Evolutionary conservation across 179 eudicot genomes (phyloP).

Genomic region (Pouteria campechiana): DNA sequence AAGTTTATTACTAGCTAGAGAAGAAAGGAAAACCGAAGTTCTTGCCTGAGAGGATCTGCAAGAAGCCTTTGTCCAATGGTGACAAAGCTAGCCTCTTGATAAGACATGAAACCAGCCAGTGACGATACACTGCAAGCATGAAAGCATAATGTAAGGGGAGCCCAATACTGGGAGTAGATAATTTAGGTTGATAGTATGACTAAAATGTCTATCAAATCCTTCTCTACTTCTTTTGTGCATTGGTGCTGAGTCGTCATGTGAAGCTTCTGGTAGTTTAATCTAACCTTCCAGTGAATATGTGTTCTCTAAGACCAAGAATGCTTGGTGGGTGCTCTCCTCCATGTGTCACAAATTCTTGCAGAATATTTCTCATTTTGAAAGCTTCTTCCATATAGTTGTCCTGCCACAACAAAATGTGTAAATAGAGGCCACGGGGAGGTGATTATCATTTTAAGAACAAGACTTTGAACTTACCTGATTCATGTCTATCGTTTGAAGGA

Average conservation of each 20-base stretch:
- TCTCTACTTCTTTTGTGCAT: no score
- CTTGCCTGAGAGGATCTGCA: constrained; percentile 91
- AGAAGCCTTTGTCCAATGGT: constrained; percentile 95
- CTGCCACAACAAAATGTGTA: constrained; percentile 21
- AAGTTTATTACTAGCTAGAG: no score
- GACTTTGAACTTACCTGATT: constrained; percentile 62
- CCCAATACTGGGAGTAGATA: background rate
- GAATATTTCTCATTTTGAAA: constrained; percentile 76
- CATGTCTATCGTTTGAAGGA: constrained; percentile 98
- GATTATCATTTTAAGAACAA: background rate
- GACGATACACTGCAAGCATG: constrained; percentile 74
- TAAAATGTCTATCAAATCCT: background rate
- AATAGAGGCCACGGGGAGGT: constrained; percentile 4
- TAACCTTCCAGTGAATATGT: constrained; percentile 99
- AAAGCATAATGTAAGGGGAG: background rate
- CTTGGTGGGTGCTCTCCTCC: constrained; percentile 51
- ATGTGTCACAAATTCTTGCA: constrained; percentile 68
- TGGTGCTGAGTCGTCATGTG: no score
- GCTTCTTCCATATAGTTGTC: constrained; percentile 98
- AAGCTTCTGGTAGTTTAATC: no score
- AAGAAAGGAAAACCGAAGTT: background rate
- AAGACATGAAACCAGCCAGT: constrained; percentile 97
- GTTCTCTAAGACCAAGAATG: constrained; percentile 91
- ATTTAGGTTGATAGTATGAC: background rate
- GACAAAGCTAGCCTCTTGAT: constrained; percentile 93